These are phyloP conservation scores for Diaporthe australafricana DNA, from an alignment of 2,329 filamentous ascomycete species.

Conservation along the genomic window DNA sequence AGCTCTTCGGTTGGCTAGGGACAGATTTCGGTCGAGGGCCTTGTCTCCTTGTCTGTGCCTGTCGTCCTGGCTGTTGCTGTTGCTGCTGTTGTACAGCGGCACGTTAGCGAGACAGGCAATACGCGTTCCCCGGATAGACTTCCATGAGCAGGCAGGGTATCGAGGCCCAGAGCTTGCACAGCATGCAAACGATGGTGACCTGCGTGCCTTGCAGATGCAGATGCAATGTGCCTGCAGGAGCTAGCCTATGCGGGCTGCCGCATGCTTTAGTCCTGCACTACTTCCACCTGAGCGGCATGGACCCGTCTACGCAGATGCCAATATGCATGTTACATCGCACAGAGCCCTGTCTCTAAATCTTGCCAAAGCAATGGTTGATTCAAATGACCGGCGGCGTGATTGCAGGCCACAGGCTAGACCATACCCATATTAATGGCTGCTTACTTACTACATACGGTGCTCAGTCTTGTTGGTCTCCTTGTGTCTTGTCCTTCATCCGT, in stretches of 20 bases:
- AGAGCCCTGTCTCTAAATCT: conserved; percentile 5
- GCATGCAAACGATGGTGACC: background rate
- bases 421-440: background rate
- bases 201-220: conserved; percentile 13
- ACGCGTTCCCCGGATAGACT: background rate
- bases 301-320: conserved; percentile 3
- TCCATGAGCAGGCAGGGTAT: background rate
- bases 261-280: conserved; percentile 18
- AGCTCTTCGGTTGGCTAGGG: background rate
- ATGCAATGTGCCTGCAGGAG: conserved; percentile 31
- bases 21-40: background rate
- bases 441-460: conserved; percentile 1
- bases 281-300: background rate
- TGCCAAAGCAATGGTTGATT: conserved; percentile 21
- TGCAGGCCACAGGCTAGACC: background rate
- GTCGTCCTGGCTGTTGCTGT: background rate
- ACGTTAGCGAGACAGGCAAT: conserved; percentile 12
- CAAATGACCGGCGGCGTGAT: background rate
- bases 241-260: conserved; percentile 4
- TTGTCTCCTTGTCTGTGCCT: background rate
- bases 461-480: background rate
- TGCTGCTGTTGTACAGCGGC: background rate
- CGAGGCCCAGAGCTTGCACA: background rate
- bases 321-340: conserved; percentile 30
- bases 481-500: background rate